phyloP scores from a whole-genome alignment of 441 rosid species.

The Euphorbia schlechtendalii region DNA sequence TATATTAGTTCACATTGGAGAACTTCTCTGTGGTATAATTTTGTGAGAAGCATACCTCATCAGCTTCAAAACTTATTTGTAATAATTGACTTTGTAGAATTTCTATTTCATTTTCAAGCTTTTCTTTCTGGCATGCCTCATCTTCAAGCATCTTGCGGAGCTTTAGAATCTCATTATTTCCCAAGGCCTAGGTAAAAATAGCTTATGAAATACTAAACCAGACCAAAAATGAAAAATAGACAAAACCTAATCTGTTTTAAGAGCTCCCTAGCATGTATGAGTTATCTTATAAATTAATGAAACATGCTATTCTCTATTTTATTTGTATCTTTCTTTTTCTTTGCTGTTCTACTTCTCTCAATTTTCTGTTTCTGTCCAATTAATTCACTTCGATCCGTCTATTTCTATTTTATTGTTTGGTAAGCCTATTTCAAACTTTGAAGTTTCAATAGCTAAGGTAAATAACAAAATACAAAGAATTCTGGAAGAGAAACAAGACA shows the following conservation, averaged over 20 bases:
- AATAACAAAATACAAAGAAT: constrained; percentile 1
- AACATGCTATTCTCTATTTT: too few species aligned
- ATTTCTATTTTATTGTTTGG: not conserved
- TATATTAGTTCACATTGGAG: not conserved
- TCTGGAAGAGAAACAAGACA: constrained; percentile 15
- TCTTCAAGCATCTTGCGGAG: constrained; percentile 85
- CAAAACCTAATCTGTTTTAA: not conserved
- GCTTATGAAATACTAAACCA: constrained; percentile 13
- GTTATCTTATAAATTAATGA: not conserved
- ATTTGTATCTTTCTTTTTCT: not conserved
- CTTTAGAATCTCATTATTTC: constrained; percentile 70
- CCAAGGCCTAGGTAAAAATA: constrained; percentile 44
- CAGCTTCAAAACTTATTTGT: constrained; percentile 87
- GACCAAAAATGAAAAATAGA: constrained; percentile 12
- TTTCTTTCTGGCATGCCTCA: constrained; percentile 62
- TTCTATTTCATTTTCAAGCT: constrained; percentile 77
- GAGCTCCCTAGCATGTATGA: not conserved
- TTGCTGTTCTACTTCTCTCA: not conserved
- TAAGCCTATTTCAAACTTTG: too few species aligned
- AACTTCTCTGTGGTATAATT: constrained; percentile 6
- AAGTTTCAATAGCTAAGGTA: not conserved
- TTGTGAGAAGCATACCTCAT: constrained; percentile 55
- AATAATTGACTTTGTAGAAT: constrained; percentile 63
- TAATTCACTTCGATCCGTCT: not conserved
- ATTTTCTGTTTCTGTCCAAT: not conserved